Percentiles rank a stretch among this genome's conserved stretches.
Evolutionary conservation across 495 filamentous ascomycete genomes (phyloP).

Genomic region (Collariella sp.): DNA sequence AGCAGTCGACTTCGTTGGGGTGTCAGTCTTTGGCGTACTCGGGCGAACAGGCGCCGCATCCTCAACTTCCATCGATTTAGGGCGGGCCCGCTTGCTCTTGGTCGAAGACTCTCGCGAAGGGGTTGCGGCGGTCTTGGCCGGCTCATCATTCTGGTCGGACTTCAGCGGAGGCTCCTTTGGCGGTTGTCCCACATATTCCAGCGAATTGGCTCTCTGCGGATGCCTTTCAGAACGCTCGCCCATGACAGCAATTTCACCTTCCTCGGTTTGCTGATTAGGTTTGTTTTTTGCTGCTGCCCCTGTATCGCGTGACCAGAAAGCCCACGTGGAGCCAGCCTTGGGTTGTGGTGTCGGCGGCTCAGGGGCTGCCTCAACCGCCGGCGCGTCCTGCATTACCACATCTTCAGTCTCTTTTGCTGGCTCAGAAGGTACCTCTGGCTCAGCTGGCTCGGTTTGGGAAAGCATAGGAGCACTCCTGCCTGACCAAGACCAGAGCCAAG

Average conservation of each 20-base stretch:
- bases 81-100: slow-evolving; percentile 44
- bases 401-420: slow-evolving; percentile 27
- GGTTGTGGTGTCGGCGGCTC: slow-evolving; percentile 24
- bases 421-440: slow-evolving; percentile 12
- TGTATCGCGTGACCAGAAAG: slow-evolving; percentile 71
- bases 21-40: slow-evolving; percentile 30
- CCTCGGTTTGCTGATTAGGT: slow-evolving; percentile 28
- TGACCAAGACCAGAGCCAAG: slow-evolving; percentile 48
- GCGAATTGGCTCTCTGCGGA: slow-evolving; percentile 52
- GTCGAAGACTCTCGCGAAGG: slow-evolving; percentile 21
- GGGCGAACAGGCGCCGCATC: slow-evolving; percentile 29
- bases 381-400: slow-evolving; percentile 33
- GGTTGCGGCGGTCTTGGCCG: slow-evolving; percentile 12
- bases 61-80: slow-evolving; percentile 41
- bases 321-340: slow-evolving; percentile 64
- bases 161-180: slow-evolving; percentile 31
- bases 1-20: slow-evolving; percentile 20
- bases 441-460: slow-evolving; percentile 5
- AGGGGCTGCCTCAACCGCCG: slow-evolving; percentile 16
- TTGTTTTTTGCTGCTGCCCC: slow-evolving; percentile 33
- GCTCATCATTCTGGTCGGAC: slow-evolving; percentile 21
- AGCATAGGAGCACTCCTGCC: not conserved
- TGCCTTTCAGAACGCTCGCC: slow-evolving; percentile 55
- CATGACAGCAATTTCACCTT: slow-evolving; percentile 61
- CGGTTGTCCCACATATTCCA: slow-evolving; percentile 38